Base-by-base conservation (phyloP, 371 early-diverging fungal species). In the Rhizopus delemar region DNA sequence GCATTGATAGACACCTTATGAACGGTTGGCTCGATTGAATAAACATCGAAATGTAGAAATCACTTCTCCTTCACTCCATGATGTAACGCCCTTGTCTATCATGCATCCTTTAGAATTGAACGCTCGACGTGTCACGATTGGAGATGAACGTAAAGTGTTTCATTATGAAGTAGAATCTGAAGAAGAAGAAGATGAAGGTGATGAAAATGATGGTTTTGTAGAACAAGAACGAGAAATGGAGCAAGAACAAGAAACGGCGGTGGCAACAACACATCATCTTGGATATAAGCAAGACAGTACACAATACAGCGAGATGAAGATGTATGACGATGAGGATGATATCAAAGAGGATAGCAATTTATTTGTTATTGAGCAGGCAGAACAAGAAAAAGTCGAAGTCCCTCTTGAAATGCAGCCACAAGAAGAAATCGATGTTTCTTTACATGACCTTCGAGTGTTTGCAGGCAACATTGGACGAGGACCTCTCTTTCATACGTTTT, bases 1-100 rank as follows among this genome's bases (percentile, higher is more conserved):
- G 2, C 22, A 22, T 22, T 22, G 22, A 1, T 69, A 90, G 89
- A 94, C 96, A 13, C 93, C 94, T 7, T 88, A 84, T 60, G 96
- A 96, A 57, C 80, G 93, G 45, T 71, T 94, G 39, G 97, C 96
- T 8, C 84, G 96, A 46, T 77, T 97, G 51, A 96, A 97, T 74
- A 88, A 87, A 51, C 85, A 89, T 63, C 83, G 89, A 51, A 97
- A 96, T 63, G 80, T 93, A 15, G 82, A 85, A 65, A 71, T 88
- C 22, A 80, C 84, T 9, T 81, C 80, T 31, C 85, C 80, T 39
- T 56, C 68, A 3, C 56, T 63, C 4, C 60, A 63, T 32, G 68
- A 68, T 28, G 52, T 43, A 2, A 39, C 56, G 8, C 31, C 52
- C 15, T 33, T 50, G 5, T 46, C 53, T 33, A 38, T 5, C n/a